A percentile compares a stretch with the other conserved stretches of the same genome.
phyloP scores from a whole-genome alignment of 2,329 filamentous ascomycete genomes.

The Huntiella bhutanensis region DNA sequence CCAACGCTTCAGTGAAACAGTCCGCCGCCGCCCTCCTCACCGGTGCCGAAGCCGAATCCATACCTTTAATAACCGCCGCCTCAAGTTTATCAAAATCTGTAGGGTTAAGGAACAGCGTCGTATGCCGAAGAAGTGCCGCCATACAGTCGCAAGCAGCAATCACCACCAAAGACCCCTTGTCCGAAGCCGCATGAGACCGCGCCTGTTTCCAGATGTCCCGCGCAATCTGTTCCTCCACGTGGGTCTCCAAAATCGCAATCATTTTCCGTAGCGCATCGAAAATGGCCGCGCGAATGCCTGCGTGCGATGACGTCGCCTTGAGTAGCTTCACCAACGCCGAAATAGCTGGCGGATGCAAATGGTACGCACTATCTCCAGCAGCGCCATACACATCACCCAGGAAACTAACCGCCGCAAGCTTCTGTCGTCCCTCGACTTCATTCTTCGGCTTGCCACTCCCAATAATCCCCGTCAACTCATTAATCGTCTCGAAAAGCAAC shows the following conservation, averaged over 20 bases:
- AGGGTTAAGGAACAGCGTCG: slow-evolving; percentile 68
- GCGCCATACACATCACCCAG: slow-evolving; percentile 75
- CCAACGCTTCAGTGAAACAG: slow-evolving; percentile 64
- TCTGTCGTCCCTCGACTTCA: slow-evolving; percentile 59
- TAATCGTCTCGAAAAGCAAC: slow-evolving; percentile 83
- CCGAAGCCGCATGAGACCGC: slow-evolving; percentile 52
- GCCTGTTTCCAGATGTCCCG: slow-evolving; percentile 88
- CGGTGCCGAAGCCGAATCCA: slow-evolving; percentile 56
- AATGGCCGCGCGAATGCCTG: slow-evolving; percentile 61
- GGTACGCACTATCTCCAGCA: slow-evolving; percentile 86
- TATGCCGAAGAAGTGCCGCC: slow-evolving; percentile 50
- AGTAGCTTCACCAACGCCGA: slow-evolving; percentile 57
- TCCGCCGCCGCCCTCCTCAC: slow-evolving; percentile 76
- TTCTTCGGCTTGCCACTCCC: slow-evolving; percentile 52
- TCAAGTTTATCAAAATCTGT: slow-evolving; percentile 83
- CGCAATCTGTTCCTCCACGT: slow-evolving; percentile 68
- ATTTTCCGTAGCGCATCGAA: slow-evolving; percentile 62
- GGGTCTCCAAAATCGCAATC: slow-evolving; percentile 51
- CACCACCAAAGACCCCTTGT: slow-evolving; percentile 71
- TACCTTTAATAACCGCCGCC: slow-evolving; percentile 62
- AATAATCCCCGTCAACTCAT: slow-evolving; percentile 60
- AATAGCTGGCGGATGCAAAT: slow-evolving; percentile 57
- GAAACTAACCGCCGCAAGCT: slow-evolving; percentile 75
- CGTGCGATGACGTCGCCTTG: slow-evolving; percentile 61
- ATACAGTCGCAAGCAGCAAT: slow-evolving; percentile 63